Evolutionary conservation across 108 stramenopile species (phyloP), one percentile per base, ranked within the genome.

Genomic region (Cyclotella baltica): DNA sequence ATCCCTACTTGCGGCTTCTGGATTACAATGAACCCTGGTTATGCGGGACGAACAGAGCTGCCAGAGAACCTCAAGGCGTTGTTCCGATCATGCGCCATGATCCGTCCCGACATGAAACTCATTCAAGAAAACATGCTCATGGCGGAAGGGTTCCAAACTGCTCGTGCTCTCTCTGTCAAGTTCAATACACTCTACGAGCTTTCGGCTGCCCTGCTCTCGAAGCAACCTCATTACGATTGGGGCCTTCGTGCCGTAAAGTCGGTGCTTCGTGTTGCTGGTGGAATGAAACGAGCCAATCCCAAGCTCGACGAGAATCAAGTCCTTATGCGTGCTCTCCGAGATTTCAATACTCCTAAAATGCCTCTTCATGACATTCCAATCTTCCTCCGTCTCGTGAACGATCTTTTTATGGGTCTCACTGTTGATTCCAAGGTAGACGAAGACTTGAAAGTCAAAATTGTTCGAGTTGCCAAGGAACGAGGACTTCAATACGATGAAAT

Each of bases 51-150:
- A 46, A 96, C 96, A 25, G 94, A 95, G 77, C 80, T 96, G 37
- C 96, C 96, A 15, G 96, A 96, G 73, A 96, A 96, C 72, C 71
- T 96, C 38, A 96, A 96, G 87, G 96, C 89, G 28, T 81, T 96
- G 23, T 97, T 97, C 75, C 93, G 96, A 20, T 92, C 92, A 4
- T 97, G 96, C 72, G 94, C 96, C 29, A 97, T 97, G 96, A 96
- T 97, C 40, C 92, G 96, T 8, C 96, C 96, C 15, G 96, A 97
- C 56, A 87, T 97, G 70, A 94, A 90, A 63, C 89, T 92, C 25
- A 96, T 96, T 63, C 93, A 93, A 73, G 96, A 96, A 75, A 96
- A 97, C 78, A 97, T 96, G 96, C 86, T 96, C 28, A 96, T 96
- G 96, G 88, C 93, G 18, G 96, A 96, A 73, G 96, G 96, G 20